Evolutionary conservation across 179 eudicot genomes (phyloP).

Genomic region (Drosera spatulata): DNA sequence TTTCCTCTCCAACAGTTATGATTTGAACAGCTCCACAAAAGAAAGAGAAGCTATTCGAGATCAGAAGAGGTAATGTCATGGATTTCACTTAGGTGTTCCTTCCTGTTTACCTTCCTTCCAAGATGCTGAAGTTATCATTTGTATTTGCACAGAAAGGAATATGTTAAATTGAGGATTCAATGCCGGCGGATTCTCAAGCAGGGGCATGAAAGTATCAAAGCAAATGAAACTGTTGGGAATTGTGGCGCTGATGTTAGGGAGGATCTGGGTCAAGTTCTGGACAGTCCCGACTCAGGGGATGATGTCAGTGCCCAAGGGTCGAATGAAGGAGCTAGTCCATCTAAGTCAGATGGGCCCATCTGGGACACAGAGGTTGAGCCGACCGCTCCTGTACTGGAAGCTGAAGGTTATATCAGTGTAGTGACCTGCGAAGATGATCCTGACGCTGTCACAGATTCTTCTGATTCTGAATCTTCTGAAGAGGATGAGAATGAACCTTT

Average conservation of each 20-base stretch:
- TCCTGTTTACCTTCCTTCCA: not conserved
- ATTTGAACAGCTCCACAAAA: constrained; percentile 41
- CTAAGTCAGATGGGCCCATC: constrained; percentile 18
- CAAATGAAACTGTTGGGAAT: constrained; percentile 21
- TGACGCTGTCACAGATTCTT: constrained; percentile 34
- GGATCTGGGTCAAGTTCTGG: constrained; percentile 27
- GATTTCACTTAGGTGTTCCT: not conserved
- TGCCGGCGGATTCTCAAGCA: constrained; percentile 30
- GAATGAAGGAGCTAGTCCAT: constrained; percentile 12
- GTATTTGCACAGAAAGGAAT: constrained; percentile 40
- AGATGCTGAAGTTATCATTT: not conserved
- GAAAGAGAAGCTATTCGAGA: constrained; percentile 32
- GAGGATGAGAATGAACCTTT: constrained; percentile 29
- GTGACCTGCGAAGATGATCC: constrained; percentile 22
- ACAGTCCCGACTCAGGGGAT: constrained; percentile 38
- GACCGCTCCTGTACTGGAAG: constrained; percentile 15
- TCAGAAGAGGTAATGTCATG: constrained; percentile 29
- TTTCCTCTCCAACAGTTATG: constrained; percentile 28
- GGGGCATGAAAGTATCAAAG: constrained; percentile 16
- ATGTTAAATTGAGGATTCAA: constrained; percentile 32
- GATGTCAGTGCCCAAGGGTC: constrained; percentile 30
- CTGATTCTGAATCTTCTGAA: constrained; percentile 48
- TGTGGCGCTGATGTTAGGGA: constrained; percentile 19
- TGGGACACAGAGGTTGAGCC: constrained; percentile 7
- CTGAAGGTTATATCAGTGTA: constrained; percentile 18